phyloP scores from a whole-genome alignment of 179 eudicot species.

The Beta macrorhiza region DNA sequence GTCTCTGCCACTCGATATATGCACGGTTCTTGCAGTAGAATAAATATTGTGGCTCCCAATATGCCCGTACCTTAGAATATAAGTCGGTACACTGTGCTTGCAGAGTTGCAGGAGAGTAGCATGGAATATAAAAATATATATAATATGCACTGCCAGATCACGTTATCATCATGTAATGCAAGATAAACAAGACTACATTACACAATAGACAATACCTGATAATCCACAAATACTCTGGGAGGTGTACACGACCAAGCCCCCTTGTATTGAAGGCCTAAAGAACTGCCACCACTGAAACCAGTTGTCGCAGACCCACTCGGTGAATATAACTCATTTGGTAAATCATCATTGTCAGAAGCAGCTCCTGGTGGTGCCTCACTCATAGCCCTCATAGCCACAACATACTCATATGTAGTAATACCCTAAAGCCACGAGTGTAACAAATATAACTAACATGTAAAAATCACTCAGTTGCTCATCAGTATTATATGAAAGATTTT shows the following conservation, averaged over 20 bases:
- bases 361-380: conserved; percentile 82
- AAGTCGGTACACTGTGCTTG: background rate
- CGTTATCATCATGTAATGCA: background rate
- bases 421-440: conserved; percentile 49
- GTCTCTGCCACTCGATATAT: background rate
- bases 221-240: conserved; percentile 90
- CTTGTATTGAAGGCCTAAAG: conserved; percentile 84
- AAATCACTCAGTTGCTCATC: background rate
- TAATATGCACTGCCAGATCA: background rate
- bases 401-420: conserved; percentile 92
- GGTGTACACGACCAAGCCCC: conserved; percentile 96
- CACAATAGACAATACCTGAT: conserved; percentile 54
- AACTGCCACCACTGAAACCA: conserved; percentile 94
- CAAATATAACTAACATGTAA: conserved; percentile 6
- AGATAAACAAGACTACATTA: background rate
- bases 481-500: background rate
- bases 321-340: conserved; percentile 65
- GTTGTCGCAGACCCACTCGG: conserved; percentile 93
- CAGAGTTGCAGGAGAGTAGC: background rate
- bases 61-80: background rate
- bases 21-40: background rate
- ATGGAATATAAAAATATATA: background rate
- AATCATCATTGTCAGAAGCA: conserved; percentile 59
- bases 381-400: conserved; percentile 95
- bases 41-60: background rate